Conservation (phyloP, 1,284 basidiomycete species). For the Ceratobasidium sp. region DNA sequence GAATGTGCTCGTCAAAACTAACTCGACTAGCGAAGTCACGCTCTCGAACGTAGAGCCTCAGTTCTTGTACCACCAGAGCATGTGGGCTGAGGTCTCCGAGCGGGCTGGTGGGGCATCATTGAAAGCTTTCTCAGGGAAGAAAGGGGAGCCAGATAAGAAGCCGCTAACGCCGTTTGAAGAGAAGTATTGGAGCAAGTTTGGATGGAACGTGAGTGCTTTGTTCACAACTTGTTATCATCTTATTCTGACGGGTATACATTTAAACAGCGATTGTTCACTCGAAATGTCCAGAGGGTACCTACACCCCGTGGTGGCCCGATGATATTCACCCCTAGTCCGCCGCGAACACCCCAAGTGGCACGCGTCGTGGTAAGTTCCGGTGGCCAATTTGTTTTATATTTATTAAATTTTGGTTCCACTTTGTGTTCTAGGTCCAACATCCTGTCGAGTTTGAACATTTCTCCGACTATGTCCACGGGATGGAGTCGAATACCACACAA, state of each 20-base stretch:
- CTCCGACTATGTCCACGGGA: not conserved
- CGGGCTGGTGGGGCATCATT: not conserved
- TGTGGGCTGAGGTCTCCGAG: slow-evolving; percentile 31
- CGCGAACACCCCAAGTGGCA: too few species aligned
- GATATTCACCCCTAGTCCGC: too few species aligned
- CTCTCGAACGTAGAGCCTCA: slow-evolving; percentile 16
- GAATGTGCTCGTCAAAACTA: slow-evolving; percentile 14
- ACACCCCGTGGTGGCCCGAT: too few species aligned
- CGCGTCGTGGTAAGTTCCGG: too few species aligned
- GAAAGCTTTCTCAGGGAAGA: slow-evolving; percentile 15
- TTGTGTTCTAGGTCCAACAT: not conserved
- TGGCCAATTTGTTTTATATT: too few species aligned
- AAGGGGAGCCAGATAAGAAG: slow-evolving; percentile 15
- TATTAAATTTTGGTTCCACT: too few species aligned
- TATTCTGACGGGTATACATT: not conserved
- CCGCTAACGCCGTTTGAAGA: slow-evolving; percentile 17
- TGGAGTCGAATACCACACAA: not conserved
- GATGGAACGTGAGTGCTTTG: slow-evolving; percentile 21
- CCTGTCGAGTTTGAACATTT: slow-evolving; percentile 22
- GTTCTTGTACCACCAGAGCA: slow-evolving; percentile 31
- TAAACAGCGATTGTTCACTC: too few species aligned
- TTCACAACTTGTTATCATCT: too few species aligned
- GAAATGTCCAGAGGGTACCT: too few species aligned
- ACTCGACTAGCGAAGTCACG: not conserved
- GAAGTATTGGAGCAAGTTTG: slow-evolving; percentile 26